Conservation (phyloP, 2,329 filamentous ascomycete species). For the Talaromyces sp. region DNA sequence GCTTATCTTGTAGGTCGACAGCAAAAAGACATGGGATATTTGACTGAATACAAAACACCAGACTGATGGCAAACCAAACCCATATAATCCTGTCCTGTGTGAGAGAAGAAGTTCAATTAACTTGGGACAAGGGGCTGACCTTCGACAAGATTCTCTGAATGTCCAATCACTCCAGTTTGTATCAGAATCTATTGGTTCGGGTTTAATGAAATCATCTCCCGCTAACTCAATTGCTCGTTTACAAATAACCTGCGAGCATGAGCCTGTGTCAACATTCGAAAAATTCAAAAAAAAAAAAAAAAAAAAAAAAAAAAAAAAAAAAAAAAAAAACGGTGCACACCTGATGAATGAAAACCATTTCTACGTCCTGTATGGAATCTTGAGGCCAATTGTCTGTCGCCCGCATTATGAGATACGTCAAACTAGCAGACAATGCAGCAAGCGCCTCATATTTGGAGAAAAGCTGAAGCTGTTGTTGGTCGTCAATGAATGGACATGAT, state of each 20-base stretch:
- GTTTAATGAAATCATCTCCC: background rate
- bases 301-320: too few species aligned
- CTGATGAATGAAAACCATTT: constrained; percentile 1
- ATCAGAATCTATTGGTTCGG: background rate
- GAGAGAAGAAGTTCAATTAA: background rate
- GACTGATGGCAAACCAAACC: constrained; percentile 8
- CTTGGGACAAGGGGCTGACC: background rate
- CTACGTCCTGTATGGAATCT: constrained; percentile 3
- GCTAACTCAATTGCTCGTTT: background rate
- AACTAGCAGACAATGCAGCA: constrained; percentile 4
- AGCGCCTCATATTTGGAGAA: background rate
- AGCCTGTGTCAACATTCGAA: background rate
- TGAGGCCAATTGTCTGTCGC: constrained; percentile 2
- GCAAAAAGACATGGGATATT: constrained; percentile 2
- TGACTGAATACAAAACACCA: constrained; percentile 7
- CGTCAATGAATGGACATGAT: background rate
- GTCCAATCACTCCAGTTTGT: constrained; percentile 8
- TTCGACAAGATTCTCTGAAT: constrained; percentile 8
- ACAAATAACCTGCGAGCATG: background rate
- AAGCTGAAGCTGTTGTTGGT: background rate
- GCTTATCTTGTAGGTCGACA: background rate
- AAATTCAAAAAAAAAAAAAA: too few species aligned
- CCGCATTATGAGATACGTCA: constrained; percentile 11
- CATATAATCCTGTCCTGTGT: constrained; percentile 4
- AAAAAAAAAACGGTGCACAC: background rate